Conservation (phyloP, 2,329 filamentous ascomycete species). For the Penicillium sp. region DNA sequence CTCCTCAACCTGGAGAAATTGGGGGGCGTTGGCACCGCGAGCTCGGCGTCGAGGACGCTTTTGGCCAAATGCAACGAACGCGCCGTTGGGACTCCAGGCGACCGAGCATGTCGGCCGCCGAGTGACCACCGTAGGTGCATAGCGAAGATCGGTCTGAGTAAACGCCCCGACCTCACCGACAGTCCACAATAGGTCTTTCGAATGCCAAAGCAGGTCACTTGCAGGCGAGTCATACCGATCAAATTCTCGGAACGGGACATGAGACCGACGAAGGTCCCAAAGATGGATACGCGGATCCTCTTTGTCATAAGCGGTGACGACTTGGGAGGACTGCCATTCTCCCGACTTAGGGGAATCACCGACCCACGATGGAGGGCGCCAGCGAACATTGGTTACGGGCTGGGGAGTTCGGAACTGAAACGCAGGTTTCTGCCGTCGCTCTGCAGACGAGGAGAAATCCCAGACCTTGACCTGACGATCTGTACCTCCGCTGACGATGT, state of each 20-base stretch:
- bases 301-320: constrained; percentile 63
- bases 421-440: constrained; percentile 58
- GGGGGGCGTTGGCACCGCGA: constrained; percentile 40
- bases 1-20: constrained; percentile 41
- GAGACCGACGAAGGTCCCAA: constrained; percentile 64
- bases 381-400: constrained; percentile 61
- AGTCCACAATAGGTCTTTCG: constrained; percentile 64
- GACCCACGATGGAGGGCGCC: constrained; percentile 61
- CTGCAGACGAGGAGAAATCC: constrained; percentile 59
- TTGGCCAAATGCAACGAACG: constrained; percentile 56
- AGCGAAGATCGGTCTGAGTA: constrained; percentile 62
- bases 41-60: constrained; percentile 48
- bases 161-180: constrained; percentile 62
- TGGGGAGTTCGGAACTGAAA: constrained; percentile 61
- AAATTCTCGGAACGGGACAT: constrained; percentile 63
- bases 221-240: constrained; percentile 55
- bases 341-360: constrained; percentile 52
- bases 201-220: constrained; percentile 63
- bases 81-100: constrained; percentile 58
- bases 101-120: constrained; percentile 57
- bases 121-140: constrained; percentile 59
- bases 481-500: constrained; percentile 61
- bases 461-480: constrained; percentile 64
- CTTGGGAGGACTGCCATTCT: constrained; percentile 60
- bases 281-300: constrained; percentile 62